A percentile compares a stretch with the other conserved stretches of the same genome.
These are phyloP conservation scores for Suillus spraguei DNA, from an alignment of 768 basidiomycete genomes.

Conservation along the genomic window DNA sequence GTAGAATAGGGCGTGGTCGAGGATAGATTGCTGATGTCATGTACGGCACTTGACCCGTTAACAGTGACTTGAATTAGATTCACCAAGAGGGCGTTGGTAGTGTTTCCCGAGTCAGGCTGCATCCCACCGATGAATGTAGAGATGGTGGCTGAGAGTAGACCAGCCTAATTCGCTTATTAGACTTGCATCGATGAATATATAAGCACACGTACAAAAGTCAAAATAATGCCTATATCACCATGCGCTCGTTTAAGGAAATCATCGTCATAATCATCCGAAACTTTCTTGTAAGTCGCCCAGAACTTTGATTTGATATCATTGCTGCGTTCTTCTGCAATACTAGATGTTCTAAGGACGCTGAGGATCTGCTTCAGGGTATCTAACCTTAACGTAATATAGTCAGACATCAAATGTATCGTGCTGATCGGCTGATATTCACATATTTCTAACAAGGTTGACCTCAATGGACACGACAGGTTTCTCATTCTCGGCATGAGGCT, in stretches of 20 bases:
- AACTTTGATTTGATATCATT: neutral
- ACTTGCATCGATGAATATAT: neutral
- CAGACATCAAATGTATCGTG: neutral
- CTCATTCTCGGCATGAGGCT: neutral
- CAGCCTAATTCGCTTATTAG: neutral
- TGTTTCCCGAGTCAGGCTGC: neutral
- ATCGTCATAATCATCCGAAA: neutral
- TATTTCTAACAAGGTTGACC: neutral
- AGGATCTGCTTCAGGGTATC: neutral
- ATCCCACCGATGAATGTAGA: neutral
- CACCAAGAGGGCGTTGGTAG: neutral
- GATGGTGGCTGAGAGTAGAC: neutral
- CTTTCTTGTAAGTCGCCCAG: neutral
- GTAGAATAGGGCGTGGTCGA: neutral
- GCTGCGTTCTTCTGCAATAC: neutral
- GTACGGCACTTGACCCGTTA: neutral
- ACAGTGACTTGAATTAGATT: neutral
- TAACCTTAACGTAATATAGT: neutral
- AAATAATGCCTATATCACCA: neutral
- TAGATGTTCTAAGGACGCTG: neutral
- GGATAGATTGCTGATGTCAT: neutral
- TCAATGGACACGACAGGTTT: neutral
- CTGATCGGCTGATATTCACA: neutral
- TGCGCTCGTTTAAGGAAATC: neutral
- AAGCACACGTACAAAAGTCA: neutral